phyloP scores from a whole-genome alignment of 169 alveolate genomes.

The Plasmodium gonderi region DNA sequence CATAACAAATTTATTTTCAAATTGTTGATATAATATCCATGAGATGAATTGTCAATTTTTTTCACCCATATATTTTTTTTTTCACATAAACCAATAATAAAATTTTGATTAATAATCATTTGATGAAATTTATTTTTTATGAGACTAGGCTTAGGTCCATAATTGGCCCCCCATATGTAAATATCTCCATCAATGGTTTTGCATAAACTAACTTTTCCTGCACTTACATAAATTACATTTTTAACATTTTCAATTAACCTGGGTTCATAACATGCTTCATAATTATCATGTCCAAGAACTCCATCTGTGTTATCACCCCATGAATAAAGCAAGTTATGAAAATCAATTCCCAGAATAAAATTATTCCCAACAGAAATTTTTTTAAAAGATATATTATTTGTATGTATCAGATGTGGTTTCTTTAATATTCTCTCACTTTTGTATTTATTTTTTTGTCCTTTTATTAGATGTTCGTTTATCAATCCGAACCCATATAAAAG shows the following conservation, averaged over 20 bases:
- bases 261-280: slow-evolving; percentile 14
- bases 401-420: slow-evolving; percentile 35
- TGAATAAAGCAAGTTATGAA: slow-evolving; percentile 40
- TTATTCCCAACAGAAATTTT: slow-evolving; percentile 35
- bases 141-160: slow-evolving; percentile 44
- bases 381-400: slow-evolving; percentile 68
- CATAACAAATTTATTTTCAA: slow-evolving; percentile 10
- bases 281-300: slow-evolving; percentile 28
- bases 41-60: slow-evolving; percentile 24
- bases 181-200: slow-evolving; percentile 34
- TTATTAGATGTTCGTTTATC: slow-evolving; percentile 43
- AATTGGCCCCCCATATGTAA: slow-evolving; percentile 63
- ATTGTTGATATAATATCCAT: slow-evolving; percentile 64
- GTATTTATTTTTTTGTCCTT: slow-evolving; percentile 6
- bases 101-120: slow-evolving; percentile 43
- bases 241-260: slow-evolving; percentile 7
- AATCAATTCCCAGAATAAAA: slow-evolving; percentile 27
- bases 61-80: slow-evolving; percentile 64
- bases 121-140: slow-evolving; percentile 55
- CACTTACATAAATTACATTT: slow-evolving; percentile 30
- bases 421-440: slow-evolving; percentile 20
- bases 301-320: slow-evolving; percentile 52
- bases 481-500: slow-evolving; percentile 58
- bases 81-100: slow-evolving; percentile 35
- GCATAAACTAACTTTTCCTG: slow-evolving; percentile 65